Conservation (phyloP, 1,284 basidiomycete species). For the Rhodotorula sp. region DNA sequence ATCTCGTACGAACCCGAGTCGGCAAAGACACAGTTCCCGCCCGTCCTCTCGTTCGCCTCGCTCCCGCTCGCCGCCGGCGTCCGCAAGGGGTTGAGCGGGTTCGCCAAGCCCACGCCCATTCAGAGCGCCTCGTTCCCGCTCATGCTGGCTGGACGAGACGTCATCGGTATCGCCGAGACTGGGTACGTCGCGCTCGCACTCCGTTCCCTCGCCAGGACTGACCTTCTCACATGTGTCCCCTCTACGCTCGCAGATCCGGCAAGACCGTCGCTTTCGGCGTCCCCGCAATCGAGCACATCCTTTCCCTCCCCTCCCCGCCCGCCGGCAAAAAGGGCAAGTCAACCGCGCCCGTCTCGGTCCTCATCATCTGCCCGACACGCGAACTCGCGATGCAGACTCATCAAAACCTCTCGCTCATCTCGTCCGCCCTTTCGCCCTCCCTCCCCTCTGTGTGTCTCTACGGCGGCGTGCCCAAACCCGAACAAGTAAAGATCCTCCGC, state of each 20-base stretch:
- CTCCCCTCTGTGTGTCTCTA: slow-evolving; percentile 83
- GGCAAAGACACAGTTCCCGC: slow-evolving; percentile 56
- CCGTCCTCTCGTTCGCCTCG: slow-evolving; percentile 76
- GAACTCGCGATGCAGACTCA: slow-evolving; percentile 95
- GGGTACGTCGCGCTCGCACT: slow-evolving; percentile 61
- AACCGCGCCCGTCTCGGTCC: slow-evolving; percentile 60
- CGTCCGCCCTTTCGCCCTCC: slow-evolving; percentile 62
- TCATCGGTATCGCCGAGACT: slow-evolving; percentile 93
- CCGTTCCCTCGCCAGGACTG: neutral
- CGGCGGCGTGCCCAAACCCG: slow-evolving; percentile 85
- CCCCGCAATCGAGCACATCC: slow-evolving; percentile 72
- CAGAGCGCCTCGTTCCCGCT: slow-evolving; percentile 79
- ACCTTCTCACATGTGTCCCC: neutral
- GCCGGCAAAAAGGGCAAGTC: slow-evolving; percentile 46
- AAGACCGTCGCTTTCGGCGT: slow-evolving; percentile 97
- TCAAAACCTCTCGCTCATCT: slow-evolving; percentile 73
- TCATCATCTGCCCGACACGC: slow-evolving; percentile 88
- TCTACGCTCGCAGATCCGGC: slow-evolving; percentile 53
- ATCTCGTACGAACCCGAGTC: slow-evolving; percentile 64
- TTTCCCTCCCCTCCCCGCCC: slow-evolving; percentile 49
- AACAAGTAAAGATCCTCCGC: slow-evolving; percentile 65
- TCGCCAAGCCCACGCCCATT: slow-evolving; percentile 89
- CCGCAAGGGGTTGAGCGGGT: slow-evolving; percentile 63
- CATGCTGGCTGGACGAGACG: slow-evolving; percentile 53
- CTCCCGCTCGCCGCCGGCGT: slow-evolving; percentile 64